phyloP scores from a whole-genome alignment of 768 basidiomycete species.

The Leccinum longicurvipes region DNA sequence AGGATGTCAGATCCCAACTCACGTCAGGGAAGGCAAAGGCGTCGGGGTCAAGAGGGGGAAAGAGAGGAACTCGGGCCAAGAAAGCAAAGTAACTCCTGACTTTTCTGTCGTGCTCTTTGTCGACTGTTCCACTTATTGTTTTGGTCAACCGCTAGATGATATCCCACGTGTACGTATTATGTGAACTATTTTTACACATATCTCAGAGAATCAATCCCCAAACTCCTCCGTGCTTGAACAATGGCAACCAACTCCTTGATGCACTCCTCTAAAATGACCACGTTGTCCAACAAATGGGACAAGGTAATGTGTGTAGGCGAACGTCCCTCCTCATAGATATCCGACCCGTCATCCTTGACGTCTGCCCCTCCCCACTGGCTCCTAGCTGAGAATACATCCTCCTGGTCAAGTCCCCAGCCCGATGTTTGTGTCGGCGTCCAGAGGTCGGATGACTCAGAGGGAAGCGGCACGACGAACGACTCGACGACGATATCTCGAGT shows the following conservation, averaged over 20 bases:
- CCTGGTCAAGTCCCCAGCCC: constrained; percentile 59
- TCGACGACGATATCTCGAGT: constrained; percentile 71
- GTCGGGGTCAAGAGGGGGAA: constrained; percentile 23
- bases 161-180: constrained; percentile 5
- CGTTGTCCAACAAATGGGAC: constrained; percentile 86
- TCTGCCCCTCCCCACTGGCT: constrained; percentile 40
- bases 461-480: constrained; percentile 60
- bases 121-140: constrained; percentile 1
- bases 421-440: constrained; percentile 59
- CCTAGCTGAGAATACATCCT: constrained; percentile 64
- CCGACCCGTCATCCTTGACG: constrained; percentile 12
- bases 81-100: constrained; percentile 32
- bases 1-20: constrained; percentile 57
- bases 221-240: constrained; percentile 74
- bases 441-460: constrained; percentile 44
- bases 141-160: background rate
- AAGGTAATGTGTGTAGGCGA: constrained; percentile 57
- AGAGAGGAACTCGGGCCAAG: constrained; percentile 30
- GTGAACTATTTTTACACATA: constrained; percentile 48
- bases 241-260: constrained; percentile 91
- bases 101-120: background rate
- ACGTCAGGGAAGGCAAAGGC: constrained; percentile 47
- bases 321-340: constrained; percentile 25
- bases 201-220: constrained; percentile 81
- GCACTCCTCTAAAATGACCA: constrained; percentile 91